Percentiles rank a stretch among this genome's conserved stretches.
Conservation (phyloP, 23 red algal genomes). For the Gracilaria caudata region DNA sequence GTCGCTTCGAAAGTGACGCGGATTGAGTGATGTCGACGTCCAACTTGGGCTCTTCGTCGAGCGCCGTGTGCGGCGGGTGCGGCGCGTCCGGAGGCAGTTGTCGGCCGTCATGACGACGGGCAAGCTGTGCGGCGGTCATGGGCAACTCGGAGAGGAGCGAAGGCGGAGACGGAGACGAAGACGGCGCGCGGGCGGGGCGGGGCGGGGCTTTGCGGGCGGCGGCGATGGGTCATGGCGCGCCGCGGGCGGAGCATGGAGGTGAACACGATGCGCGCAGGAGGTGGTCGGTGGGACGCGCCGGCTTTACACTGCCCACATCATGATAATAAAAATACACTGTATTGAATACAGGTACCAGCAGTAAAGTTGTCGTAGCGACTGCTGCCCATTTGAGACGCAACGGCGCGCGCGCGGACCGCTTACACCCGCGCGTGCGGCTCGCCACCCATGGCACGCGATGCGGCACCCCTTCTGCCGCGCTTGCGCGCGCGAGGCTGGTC, state of each 20-base stretch:
- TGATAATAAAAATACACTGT: too few relatives aligned
- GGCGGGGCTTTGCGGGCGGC: not conserved
- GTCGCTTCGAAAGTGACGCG: conserved; percentile 15
- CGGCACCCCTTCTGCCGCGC: too few relatives aligned
- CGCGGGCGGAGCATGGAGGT: not conserved
- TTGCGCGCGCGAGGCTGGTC: too few relatives aligned
- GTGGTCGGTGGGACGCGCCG: too few relatives aligned
- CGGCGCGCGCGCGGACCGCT: too few relatives aligned
- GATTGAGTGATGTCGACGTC: not conserved
- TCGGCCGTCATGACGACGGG: conserved; percentile 20
- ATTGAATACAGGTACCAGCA: too few relatives aligned
- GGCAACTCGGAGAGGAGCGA: not conserved
- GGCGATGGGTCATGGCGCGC: not conserved
- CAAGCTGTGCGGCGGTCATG: conserved; percentile 11
- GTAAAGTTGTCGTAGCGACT: too few relatives aligned
- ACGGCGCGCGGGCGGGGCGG: not conserved
- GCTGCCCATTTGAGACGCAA: too few relatives aligned
- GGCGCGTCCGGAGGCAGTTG: not conserved
- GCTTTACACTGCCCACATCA: too few relatives aligned
- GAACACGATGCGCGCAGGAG: not conserved
- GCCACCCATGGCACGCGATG: too few relatives aligned
- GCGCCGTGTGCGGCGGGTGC: not conserved
- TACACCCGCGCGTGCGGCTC: too few relatives aligned
- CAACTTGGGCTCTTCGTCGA: not conserved
- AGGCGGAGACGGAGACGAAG: not conserved